Percentiles rank a stretch among this genome's conserved stretches.
Evolutionary conservation across 768 basidiomycete genomes (phyloP).

Genomic region (Amyloporia xantha): DNA sequence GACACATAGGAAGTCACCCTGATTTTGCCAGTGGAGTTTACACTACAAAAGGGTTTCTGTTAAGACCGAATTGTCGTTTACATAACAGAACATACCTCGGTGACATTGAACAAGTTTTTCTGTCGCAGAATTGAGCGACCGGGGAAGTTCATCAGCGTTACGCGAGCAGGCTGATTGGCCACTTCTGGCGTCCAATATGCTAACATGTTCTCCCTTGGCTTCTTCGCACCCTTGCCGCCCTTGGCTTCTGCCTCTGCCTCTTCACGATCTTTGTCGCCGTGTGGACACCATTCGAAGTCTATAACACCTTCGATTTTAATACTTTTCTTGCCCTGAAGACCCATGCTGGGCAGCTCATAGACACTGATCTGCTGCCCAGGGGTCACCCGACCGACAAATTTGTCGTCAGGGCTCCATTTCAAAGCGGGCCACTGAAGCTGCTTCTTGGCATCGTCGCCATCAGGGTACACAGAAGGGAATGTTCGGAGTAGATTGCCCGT

Average conservation of each 20-base stretch:
- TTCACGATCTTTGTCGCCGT: slow-evolving; percentile 82
- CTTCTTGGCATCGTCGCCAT: slow-evolving; percentile 62
- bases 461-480: slow-evolving; percentile 62
- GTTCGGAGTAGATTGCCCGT: slow-evolving; percentile 88
- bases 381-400: slow-evolving; percentile 85
- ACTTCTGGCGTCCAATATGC: slow-evolving; percentile 99
- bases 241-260: slow-evolving; percentile 47
- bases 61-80: neutral
- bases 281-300: slow-evolving; percentile 98
- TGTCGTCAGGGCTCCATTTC: slow-evolving; percentile 97
- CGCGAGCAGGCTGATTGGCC: slow-evolving; percentile 91
- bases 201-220: slow-evolving; percentile 82
- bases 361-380: slow-evolving; percentile 93
- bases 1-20: slow-evolving; percentile 97
- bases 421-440: slow-evolving; percentile 92
- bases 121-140: slow-evolving; percentile 76
- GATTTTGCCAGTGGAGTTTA: slow-evolving; percentile 97
- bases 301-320: slow-evolving; percentile 95
- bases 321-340: slow-evolving; percentile 91
- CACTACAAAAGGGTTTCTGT: slow-evolving; percentile 47
- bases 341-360: slow-evolving; percentile 92
- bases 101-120: slow-evolving; percentile 97
- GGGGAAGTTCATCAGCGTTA: slow-evolving; percentile 89
- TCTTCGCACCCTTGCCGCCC: slow-evolving; percentile 38
- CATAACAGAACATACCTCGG: slow-evolving; percentile 58